These are phyloP conservation scores for Adansonia grandidieri DNA, from an alignment of 441 rosid genomes.

Conservation along the genomic window DNA sequence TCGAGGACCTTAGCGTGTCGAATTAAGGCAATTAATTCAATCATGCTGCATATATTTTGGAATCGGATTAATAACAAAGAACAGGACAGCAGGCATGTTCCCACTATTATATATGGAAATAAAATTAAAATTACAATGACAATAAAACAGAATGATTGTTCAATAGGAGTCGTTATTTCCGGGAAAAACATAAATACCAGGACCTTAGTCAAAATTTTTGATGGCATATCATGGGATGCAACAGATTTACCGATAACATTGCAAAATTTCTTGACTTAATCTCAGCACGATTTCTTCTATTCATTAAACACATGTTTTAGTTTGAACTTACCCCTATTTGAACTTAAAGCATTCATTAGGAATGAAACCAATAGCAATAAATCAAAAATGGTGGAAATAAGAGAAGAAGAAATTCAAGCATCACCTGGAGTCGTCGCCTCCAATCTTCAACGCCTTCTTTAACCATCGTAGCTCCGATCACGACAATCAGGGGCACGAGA, in stretches of 20 bases:
- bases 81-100: background rate
- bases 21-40: background rate
- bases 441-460: slow-evolving; percentile 95
- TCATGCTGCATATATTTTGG: background rate
- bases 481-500: slow-evolving; percentile 75
- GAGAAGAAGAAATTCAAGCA: slow-evolving; percentile 14
- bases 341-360: background rate
- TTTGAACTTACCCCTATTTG: background rate
- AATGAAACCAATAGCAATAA: background rate
- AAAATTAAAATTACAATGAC: slow-evolving; percentile 1
- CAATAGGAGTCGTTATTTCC: background rate
- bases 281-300: background rate
- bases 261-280: background rate
- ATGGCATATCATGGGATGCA: background rate
- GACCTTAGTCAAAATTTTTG: background rate
- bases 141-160: background rate
- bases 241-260: background rate
- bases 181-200: background rate
- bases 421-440: slow-evolving; percentile 80
- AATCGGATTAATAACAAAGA: background rate
- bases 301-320: background rate
- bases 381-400: slow-evolving; percentile 5
- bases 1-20: background rate
- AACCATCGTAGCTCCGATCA: slow-evolving; percentile 86
- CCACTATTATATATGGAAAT: slow-evolving; percentile 1